Evolutionary conservation across 2,329 filamentous ascomycete species (phyloP).

Genomic region (Neoarthrinium moseri): DNA sequence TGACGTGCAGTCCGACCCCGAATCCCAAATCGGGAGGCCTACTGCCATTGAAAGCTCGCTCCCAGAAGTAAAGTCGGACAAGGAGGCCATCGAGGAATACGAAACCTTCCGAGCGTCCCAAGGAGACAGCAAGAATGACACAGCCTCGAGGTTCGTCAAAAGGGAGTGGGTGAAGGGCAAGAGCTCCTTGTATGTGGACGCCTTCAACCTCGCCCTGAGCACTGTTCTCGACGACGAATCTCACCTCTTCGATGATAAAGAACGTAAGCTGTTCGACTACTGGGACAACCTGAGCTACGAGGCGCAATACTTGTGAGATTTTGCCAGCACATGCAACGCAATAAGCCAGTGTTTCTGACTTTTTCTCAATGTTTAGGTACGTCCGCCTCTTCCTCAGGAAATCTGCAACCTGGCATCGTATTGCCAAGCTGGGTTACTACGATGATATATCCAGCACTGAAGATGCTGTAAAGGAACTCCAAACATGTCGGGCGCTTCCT

Average conservation of each 20-base stretch:
- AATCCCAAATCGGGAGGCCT: constrained; percentile 28
- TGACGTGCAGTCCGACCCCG: constrained; percentile 28
- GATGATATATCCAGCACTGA: constrained; percentile 77
- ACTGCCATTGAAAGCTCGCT: constrained; percentile 73
- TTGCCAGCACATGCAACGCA: constrained; percentile 14
- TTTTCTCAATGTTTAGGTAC: constrained; percentile 58
- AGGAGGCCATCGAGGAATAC: constrained; percentile 76
- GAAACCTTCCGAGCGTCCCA: constrained; percentile 66
- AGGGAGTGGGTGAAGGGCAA: constrained; percentile 70
- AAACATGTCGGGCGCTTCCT: constrained; percentile 57
- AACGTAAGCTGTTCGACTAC: constrained; percentile 71
- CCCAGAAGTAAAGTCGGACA: constrained; percentile 63
- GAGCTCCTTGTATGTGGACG: constrained; percentile 94
- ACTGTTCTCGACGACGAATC: constrained; percentile 87
- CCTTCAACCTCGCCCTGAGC: constrained; percentile 88
- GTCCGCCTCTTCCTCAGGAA: constrained; percentile 92
- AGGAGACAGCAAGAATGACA: constrained; percentile 41
- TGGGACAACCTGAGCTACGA: constrained; percentile 80
- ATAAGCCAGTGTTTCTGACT: not conserved
- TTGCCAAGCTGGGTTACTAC: constrained; percentile 74
- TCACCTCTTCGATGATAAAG: constrained; percentile 80
- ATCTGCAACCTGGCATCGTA: constrained; percentile 85
- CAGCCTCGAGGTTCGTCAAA: constrained; percentile 47
- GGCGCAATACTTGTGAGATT: constrained; percentile 78
- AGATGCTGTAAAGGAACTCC: constrained; percentile 63